phyloP scores from a whole-genome alignment of 2,329 filamentous ascomycete species.

The Pseudovirgaria hyperparasitica region DNA sequence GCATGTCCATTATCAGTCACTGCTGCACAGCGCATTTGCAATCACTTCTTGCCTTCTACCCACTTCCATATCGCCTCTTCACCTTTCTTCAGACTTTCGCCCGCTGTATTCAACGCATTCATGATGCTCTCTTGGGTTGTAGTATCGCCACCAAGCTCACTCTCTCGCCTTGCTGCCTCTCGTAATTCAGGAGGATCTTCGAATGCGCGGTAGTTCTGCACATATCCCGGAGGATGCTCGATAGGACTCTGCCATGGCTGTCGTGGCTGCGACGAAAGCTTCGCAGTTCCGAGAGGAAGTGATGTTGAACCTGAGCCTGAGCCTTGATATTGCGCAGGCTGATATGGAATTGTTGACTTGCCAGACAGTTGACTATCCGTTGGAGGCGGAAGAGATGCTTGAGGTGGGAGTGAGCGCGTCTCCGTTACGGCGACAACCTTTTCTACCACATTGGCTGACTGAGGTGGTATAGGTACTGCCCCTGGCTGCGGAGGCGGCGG shows the following conservation, averaged over 20 bases:
- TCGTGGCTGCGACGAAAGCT: constrained; percentile 14
- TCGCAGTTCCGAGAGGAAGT: constrained; percentile 22
- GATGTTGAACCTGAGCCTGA: constrained; percentile 22
- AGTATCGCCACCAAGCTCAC: too few species aligned
- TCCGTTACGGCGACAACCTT: constrained; percentile 21
- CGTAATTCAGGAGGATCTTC: too few species aligned
- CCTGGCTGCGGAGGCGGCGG: constrained; percentile 29
- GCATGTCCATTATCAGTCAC: too few species aligned
- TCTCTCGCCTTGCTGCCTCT: too few species aligned
- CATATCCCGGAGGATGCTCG: constrained; percentile 35
- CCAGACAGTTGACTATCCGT: constrained; percentile 24
- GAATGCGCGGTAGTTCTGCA: too few species aligned
- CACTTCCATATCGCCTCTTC: too few species aligned
- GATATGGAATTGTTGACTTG: constrained; percentile 20
- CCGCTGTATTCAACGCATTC: too few species aligned
- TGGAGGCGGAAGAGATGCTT: constrained; percentile 28
- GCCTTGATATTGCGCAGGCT: constrained; percentile 9
- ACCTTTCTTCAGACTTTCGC: too few species aligned
- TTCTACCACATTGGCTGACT: too few species aligned
- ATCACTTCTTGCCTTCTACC: too few species aligned
- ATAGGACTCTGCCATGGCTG: constrained; percentile 14
- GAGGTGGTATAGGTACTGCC: constrained; percentile 19
- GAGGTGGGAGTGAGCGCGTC: constrained; percentile 18
- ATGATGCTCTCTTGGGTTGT: too few species aligned
- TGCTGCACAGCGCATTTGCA: too few species aligned